phyloP scores from a whole-genome alignment of 139 green algal species.

The Nannochloris sp. region DNA sequence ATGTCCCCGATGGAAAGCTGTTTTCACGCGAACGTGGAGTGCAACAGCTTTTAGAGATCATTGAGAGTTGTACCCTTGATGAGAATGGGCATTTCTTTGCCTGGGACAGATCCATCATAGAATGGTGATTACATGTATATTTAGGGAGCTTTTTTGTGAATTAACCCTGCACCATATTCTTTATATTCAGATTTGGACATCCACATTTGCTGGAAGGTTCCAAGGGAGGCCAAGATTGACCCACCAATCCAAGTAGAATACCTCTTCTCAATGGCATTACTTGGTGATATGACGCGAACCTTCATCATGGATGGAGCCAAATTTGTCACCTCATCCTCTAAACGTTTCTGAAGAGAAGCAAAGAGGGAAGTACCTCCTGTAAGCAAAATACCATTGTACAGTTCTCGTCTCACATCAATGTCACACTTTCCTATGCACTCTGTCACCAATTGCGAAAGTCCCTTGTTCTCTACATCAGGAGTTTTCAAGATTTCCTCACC shows the following conservation, averaged over 20 bases:
- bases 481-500: neutral
- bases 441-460: conserved; percentile 41
- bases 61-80: conserved; percentile 32
- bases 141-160: conserved; percentile 79
- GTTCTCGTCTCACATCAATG: conserved; percentile 76
- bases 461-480: conserved; percentile 5
- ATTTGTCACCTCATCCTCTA: conserved; percentile 68
- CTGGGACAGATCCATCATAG: conserved; percentile 58
- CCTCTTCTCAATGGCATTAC: conserved; percentile 69
- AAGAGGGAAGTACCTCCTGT: conserved; percentile 64
- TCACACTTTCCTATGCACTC: conserved; percentile 73
- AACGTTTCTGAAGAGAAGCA: conserved; percentile 53
- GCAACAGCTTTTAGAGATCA: conserved; percentile 56
- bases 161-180: conserved; percentile 79
- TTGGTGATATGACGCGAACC: conserved; percentile 66
- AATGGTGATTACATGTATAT: conserved; percentile 38
- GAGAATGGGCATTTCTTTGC: conserved; percentile 58
- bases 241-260: conserved; percentile 83
- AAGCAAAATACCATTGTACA: conserved; percentile 70
- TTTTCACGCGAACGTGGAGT: conserved; percentile 53
- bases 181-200: conserved; percentile 87
- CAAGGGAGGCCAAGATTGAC: conserved; percentile 86
- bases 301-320: conserved; percentile 35
- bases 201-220: conserved; percentile 97
- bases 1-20: conserved; percentile 63